Evolutionary conservation across 2,329 filamentous ascomycete species (phyloP), one percentile per base, ranked within the genome.

Genomic region (Pseudogymnoascus sp.): DNA sequence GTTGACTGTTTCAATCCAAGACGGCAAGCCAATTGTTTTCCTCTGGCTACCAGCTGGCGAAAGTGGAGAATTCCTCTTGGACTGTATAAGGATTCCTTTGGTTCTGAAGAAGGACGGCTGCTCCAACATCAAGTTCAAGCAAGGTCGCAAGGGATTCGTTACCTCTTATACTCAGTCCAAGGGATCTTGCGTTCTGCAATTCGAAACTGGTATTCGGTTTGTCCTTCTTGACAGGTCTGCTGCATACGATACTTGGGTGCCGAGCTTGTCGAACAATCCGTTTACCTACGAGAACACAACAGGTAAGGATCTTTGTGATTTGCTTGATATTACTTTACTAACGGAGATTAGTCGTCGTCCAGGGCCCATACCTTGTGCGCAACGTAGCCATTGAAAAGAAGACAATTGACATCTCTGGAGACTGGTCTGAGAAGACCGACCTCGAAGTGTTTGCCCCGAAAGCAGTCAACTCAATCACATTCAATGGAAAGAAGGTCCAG

Each of bases 231-330:
- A 86, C 66, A 76, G 83, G 10, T 72, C 76, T 1, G 73, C 80
- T 0, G 84, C 84, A 0, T 86, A 85, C 68, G 73, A 77, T 0
- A 84, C 86, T 70, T 86, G 82, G 78, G 81, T 80, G 0, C 81
- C 84, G 2, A 74, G 78, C 1, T 73, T 83, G 6, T 78, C 76
- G 1, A 34, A 34, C 28, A 56, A 56, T 5, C 50, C 50, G 14
- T 56, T 56, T 56, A 56, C 28, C 16, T 56, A 56, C 10, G 50
- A 56, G 10, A 34, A 56, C 16, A 56, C 50, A 34, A 56, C 50
- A 34, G n/a, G 50, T 34, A 56, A 12, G 5, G 2, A 34, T 1
- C 14, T 42, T 14, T 44, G 11, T 18, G 2, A 21, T 7, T n/a
- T 2, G 3, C 28, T 16, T 38, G 21, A 10, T 8, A 38, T 59